Evolutionary conservation across 371 early-diverging fungal species (phyloP).

Genomic region (Zopfochytrium polystomum): DNA sequence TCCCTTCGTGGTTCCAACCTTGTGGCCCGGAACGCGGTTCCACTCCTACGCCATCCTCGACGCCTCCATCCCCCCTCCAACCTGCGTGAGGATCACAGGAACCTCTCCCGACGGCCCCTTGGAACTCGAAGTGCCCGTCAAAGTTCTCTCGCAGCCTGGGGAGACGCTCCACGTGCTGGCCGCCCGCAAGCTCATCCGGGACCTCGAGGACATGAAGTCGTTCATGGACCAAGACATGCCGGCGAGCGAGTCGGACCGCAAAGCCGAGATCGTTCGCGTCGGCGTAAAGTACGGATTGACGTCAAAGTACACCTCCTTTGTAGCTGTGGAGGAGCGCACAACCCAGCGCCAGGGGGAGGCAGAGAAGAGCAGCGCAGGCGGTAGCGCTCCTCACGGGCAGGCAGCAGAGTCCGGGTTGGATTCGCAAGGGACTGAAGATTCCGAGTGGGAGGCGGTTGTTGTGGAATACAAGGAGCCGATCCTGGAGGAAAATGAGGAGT

Average conservation of each 20-base stretch:
- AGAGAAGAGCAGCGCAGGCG: background rate
- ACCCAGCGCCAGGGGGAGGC: background rate
- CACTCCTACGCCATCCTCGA: constrained; percentile 37
- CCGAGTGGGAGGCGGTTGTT: background rate
- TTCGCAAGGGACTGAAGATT: background rate
- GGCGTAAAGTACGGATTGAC: constrained; percentile 29
- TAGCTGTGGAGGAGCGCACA: constrained; percentile 13
- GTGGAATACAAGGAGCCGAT: background rate
- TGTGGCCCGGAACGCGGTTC: constrained; percentile 44
- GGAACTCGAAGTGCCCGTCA: constrained; percentile 40
- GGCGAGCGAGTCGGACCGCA: background rate
- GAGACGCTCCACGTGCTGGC: constrained; percentile 45
- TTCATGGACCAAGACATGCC: constrained; percentile 23
- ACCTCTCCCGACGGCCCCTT: constrained; percentile 45
- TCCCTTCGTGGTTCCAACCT: constrained; percentile 39
- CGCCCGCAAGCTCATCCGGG: constrained; percentile 46
- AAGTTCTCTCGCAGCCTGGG: background rate
- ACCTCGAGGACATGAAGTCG: constrained; percentile 43
- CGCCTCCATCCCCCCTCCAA: constrained; percentile 15
- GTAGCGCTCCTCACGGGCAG: background rate
- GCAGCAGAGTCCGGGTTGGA: background rate
- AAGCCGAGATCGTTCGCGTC: constrained; percentile 25
- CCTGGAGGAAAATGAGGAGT: background rate
- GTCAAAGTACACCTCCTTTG: constrained; percentile 18
- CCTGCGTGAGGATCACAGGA: constrained; percentile 36